Base-by-base conservation (phyloP, 2,329 filamentous ascomycete genomes). In the Akanthomyces uredinophilus region DNA sequence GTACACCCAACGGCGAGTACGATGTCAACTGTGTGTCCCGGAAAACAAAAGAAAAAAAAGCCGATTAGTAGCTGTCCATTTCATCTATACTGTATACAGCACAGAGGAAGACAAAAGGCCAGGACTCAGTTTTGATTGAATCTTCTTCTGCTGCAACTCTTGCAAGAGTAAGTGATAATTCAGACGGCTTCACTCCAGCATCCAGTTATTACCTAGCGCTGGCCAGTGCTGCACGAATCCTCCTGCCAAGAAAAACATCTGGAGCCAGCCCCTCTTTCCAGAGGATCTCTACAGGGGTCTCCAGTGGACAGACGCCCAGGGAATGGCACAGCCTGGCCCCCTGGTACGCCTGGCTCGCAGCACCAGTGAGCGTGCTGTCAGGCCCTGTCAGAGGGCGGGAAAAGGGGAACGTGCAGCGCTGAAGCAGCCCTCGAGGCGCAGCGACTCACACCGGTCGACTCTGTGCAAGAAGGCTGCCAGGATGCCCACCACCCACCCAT, bases 221-320 rank as follows among this genome's bases (percentile, higher is more conserved):
- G 32, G 32, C 32, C 32, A 35, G 32, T 35, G 32, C 32, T 35
- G 32, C 32, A 35, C 22, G 27, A 49, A 49, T 35, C 53, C 27
- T 56, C n/a, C 29, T 27, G 53, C 53, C 53, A 56, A 56, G 53
- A 56, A 18, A 51, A 43, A 32, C 20, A 37, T 56, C 53, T 56
- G 53, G 41, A 35, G 41, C 41, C 10, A 4, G 53, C 53, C 53
- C 53, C 53, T 56, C 52, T 20, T 24, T 22, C 6, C 11, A 46
- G 53, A 35, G 53, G 53, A 46, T 35, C 53, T 22, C 3, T 46
- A 35, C 53, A 46, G 27, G 53, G 53, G 41, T 46, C 44, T 44
- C 52, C 43, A 55, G 39, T 55, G 52, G 52, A 44, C 52, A n/a
- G 51, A 44, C 8, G 29, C 22, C 39, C 37, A n/a, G 13, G 37